Conservation (phyloP, 2,329 filamentous ascomycete genomes). For the Cryphonectria radicalis region DNA sequence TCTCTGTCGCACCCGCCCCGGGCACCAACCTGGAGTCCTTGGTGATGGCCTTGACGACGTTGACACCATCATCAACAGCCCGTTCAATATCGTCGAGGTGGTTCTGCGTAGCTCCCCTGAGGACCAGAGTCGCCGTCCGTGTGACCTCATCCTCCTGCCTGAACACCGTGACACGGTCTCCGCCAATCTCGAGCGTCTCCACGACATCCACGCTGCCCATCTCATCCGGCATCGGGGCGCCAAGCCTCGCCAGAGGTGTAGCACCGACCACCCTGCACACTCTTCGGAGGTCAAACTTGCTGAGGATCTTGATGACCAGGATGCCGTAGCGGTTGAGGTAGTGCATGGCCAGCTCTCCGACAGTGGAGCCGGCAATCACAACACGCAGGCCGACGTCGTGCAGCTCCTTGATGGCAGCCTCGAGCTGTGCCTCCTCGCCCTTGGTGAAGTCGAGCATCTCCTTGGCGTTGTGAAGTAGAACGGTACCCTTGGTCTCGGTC, state of each 20-base stretch:
- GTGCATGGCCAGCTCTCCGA: conserved; percentile 94
- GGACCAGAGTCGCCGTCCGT: conserved; percentile 89
- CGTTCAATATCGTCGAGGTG: conserved; percentile 96
- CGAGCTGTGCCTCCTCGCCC: conserved; percentile 91
- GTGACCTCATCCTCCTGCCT: conserved; percentile 93
- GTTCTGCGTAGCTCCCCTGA: conserved; percentile 96
- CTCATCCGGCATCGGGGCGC: conserved; percentile 99
- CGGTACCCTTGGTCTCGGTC: conserved; percentile 98
- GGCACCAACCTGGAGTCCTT: conserved; percentile 89
- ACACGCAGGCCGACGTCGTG: conserved; percentile 93
- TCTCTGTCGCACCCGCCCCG: conserved; percentile 91
- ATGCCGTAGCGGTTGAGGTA: conserved; percentile 98
- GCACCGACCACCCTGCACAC: conserved; percentile 96
- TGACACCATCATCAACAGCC: conserved; percentile 96
- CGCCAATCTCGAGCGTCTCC: conserved; percentile 96
- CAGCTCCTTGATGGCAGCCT: conserved; percentile 90
- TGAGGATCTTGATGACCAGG: conserved; percentile 93
- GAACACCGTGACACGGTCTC: conserved; percentile 97
- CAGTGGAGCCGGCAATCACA: conserved; percentile 87
- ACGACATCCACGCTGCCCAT: conserved; percentile 95
- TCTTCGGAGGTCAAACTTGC: conserved; percentile 95
- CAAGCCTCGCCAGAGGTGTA: conserved; percentile 91
- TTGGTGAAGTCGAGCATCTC: conserved; percentile 99
- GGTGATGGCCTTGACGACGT: conserved; percentile 97
- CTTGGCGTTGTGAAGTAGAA: conserved; percentile 93